Evolutionary conservation across 306 rosid species (phyloP).

Genomic region (Cucurbita maxima): DNA sequence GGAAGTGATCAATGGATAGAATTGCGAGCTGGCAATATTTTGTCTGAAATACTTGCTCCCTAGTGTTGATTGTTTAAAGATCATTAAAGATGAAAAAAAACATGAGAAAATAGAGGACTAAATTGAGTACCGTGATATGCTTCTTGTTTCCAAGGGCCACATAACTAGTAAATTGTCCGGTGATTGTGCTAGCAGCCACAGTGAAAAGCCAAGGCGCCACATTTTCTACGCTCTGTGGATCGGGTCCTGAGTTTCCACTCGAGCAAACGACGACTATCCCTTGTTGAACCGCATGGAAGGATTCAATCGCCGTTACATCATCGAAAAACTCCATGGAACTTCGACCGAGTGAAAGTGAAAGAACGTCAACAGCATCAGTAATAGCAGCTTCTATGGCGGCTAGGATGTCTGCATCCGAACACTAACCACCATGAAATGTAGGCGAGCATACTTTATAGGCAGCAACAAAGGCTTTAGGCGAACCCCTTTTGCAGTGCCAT

Average conservation of each 20-base stretch:
- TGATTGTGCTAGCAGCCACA: slow-evolving; percentile 65
- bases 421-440: not conserved
- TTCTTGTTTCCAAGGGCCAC: slow-evolving; percentile 35
- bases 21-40: slow-evolving; percentile 18
- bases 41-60: slow-evolving; percentile 50
- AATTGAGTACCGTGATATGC: slow-evolving; percentile 14
- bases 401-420: slow-evolving; percentile 44
- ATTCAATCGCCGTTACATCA: slow-evolving; percentile 28
- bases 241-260: slow-evolving; percentile 55
- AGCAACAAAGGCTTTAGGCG: slow-evolving; percentile 64
- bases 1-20: slow-evolving; percentile 31
- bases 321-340: not conserved
- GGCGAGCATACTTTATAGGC: slow-evolving; percentile 80
- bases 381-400: slow-evolving; percentile 61
- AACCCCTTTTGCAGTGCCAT: slow-evolving; percentile 87
- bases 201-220: slow-evolving; percentile 58
- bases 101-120: not conserved
- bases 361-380: slow-evolving; percentile 48
- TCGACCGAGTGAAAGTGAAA: slow-evolving; percentile 34
- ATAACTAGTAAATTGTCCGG: slow-evolving; percentile 24
- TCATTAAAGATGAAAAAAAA: not conserved
- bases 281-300: slow-evolving; percentile 40
- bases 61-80: slow-evolving; percentile 5
- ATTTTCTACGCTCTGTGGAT: slow-evolving; percentile 21
- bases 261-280: slow-evolving; percentile 35